Evolutionary conservation across 768 basidiomycete genomes (phyloP), one percentile per base, ranked within the genome.

Genomic region (Trametes elegans): DNA sequence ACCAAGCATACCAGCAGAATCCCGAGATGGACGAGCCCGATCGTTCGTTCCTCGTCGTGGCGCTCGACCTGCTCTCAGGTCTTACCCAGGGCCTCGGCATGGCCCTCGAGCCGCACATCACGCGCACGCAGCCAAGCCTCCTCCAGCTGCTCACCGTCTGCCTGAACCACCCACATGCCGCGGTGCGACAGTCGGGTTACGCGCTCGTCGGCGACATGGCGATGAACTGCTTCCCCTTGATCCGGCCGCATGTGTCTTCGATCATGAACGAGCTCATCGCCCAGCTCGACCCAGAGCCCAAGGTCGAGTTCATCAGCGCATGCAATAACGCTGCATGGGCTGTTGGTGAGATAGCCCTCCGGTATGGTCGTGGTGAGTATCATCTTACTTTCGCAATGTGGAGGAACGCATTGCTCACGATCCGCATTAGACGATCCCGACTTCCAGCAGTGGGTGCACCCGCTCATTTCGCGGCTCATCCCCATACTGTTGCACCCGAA

Each of bases 251-350:
- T 58, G 87, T 98, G 75, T 81, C 91, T 1, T 83, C 83, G 26
- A 88, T 99, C 68, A 94, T 98, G 90, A 78, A 83, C 14, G 90
- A 94, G 67, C 79, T 99, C 50, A 89, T 90, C 58, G 73, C 80
- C 35, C 95, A 98, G 65, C 88, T 99, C 48, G 90, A 94, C 58
- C 89, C 90, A 5, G 91, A 96, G 66, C 97, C 96, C 1, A 90
- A 92, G 64, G 79, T 88, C 28, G 95, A 98, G 70, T 93, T 94
- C 66, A 85, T 98, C 59, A 95, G 93, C 62, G 97, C 96, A 5
- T 95, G 93, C 70, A 99, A 99, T 72, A 99, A 99, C 67, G 97
- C 97, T 9, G 96, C 96, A 1, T 99, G 97, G 97, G 94, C 93
- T n/a, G 94, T 97, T 26, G 97, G 97, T 39, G 97, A 99, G 71